Evolutionary conservation across 768 basidiomycete species (phyloP).

Genomic region (Lentinula boryana): DNA sequence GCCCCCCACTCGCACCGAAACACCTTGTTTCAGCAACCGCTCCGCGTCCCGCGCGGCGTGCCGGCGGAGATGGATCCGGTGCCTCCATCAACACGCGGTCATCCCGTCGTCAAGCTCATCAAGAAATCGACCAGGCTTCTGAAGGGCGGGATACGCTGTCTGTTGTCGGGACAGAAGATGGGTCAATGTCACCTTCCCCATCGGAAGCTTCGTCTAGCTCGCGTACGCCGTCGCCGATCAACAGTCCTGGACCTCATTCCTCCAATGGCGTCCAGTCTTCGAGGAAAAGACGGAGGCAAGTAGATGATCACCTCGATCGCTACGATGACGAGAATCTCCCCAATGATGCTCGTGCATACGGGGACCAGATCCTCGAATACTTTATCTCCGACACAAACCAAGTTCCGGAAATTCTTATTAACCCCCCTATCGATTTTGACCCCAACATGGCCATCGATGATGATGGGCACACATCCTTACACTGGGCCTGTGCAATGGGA

Average conservation of each 20-base stretch:
- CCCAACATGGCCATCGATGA: constrained; percentile 97
- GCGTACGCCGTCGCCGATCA: constrained; percentile 89
- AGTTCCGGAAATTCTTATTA: constrained; percentile 80
- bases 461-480: constrained; percentile 93
- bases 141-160: constrained; percentile 62
- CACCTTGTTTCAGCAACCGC: constrained; percentile 77
- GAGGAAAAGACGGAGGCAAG: constrained; percentile 41
- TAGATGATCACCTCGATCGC: constrained; percentile 40
- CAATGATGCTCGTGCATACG: constrained; percentile 67
- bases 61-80: constrained; percentile 30
- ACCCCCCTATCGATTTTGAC: constrained; percentile 87
- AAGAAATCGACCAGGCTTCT: constrained; percentile 45
- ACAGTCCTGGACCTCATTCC: constrained; percentile 42
- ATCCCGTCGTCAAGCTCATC: constrained; percentile 42
- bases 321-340: constrained; percentile 40
- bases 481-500: constrained; percentile 99
- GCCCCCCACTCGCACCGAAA: constrained; percentile 94
- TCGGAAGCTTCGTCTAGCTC: constrained; percentile 83
- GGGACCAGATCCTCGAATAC: constrained; percentile 95
- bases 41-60: constrained; percentile 41
- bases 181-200: constrained; percentile 85
- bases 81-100: constrained; percentile 47
- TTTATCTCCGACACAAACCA: constrained; percentile 97
- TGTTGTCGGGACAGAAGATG: constrained; percentile 77
- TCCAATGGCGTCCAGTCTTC: constrained; percentile 34